These are phyloP conservation scores for Hypomyces perniciosus DNA, from an alignment of 2,329 filamentous ascomycete genomes.

Conservation along the genomic window DNA sequence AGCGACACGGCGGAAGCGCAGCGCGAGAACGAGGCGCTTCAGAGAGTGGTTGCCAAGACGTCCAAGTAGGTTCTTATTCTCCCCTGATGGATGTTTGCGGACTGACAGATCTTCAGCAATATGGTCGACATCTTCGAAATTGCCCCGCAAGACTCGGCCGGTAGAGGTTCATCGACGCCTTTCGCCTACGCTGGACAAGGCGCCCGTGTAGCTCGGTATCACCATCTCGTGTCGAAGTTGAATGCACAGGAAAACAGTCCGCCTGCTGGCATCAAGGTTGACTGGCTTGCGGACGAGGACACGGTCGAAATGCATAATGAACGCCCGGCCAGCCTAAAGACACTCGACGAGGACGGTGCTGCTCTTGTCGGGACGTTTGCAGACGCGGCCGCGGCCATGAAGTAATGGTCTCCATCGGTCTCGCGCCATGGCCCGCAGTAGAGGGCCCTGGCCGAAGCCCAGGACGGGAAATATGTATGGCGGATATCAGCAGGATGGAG, in stretches of 20 bases:
- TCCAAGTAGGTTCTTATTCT: conserved; percentile 47
- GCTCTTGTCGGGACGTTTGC: conserved; percentile 56
- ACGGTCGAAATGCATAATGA: conserved; percentile 39
- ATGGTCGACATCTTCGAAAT: conserved; percentile 65
- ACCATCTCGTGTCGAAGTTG: conserved; percentile 56
- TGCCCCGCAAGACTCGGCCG: conserved; percentile 43
- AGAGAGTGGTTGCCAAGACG: conserved; percentile 57
- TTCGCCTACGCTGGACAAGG: conserved; percentile 51
- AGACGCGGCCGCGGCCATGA: conserved; percentile 50
- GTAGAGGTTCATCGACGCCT: conserved; percentile 30
- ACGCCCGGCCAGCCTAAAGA: conserved; percentile 27
- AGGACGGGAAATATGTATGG: neutral
- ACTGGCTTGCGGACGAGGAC: conserved; percentile 51
- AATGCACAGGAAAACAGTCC: conserved; percentile 38
- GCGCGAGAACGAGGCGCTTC: conserved; percentile 58
- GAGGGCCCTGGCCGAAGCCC: neutral
- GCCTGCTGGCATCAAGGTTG: conserved; percentile 42
- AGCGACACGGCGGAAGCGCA: conserved; percentile 57
- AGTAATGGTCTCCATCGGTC: conserved; percentile 18
- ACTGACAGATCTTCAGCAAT: conserved; percentile 40
- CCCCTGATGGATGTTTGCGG: neutral
- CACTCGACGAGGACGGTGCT: conserved; percentile 28
- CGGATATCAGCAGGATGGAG: conserved; percentile 1
- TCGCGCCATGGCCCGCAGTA: neutral
- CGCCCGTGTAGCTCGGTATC: conserved; percentile 51